These are phyloP conservation scores for Phialophora tarda DNA, from an alignment of 2,329 filamentous ascomycete genomes.

Conservation along the genomic window DNA sequence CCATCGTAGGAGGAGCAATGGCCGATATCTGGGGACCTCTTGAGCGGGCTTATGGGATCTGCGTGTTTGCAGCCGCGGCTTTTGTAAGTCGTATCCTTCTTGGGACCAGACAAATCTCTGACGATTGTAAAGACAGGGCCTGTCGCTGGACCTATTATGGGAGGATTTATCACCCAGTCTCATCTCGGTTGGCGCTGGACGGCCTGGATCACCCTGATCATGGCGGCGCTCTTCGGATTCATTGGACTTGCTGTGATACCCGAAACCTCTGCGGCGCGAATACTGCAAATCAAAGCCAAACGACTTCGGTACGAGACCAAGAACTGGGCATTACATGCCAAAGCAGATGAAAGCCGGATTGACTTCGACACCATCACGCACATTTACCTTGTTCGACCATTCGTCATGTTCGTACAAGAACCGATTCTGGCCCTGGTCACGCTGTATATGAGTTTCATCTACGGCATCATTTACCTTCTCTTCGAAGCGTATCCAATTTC, in stretches of 20 bases:
- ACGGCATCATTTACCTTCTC: conserved; percentile 44
- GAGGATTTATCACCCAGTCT: conserved; percentile 56
- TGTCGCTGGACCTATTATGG: conserved; percentile 51
- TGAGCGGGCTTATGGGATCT: conserved; percentile 54
- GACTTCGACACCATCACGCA: conserved; percentile 47
- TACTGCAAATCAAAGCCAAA: conserved; percentile 57
- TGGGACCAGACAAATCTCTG: neutral
- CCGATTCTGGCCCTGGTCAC: conserved; percentile 57
- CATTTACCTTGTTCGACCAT: conserved; percentile 54
- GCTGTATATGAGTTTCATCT: conserved; percentile 50
- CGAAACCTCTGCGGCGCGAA: conserved; percentile 57
- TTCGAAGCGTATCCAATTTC: conserved; percentile 52
- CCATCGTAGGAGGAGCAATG: conserved; percentile 57
- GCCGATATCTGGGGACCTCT: conserved; percentile 58
- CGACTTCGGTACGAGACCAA: conserved; percentile 55
- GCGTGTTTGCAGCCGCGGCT: conserved; percentile 52
- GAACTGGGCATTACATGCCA: conserved; percentile 55
- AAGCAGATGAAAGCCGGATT: conserved; percentile 51
- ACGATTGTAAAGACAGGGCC: conserved; percentile 48
- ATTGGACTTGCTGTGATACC: conserved; percentile 56
- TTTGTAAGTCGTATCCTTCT: conserved; percentile 43
- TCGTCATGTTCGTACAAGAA: conserved; percentile 55
- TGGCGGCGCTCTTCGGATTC: conserved; percentile 50
- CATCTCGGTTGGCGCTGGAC: conserved; percentile 64
- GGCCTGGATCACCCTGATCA: conserved; percentile 61